These are phyloP conservation scores for Eimeria tenella DNA, from an alignment of 169 alveolate species.

Conservation along the genomic window DNA sequence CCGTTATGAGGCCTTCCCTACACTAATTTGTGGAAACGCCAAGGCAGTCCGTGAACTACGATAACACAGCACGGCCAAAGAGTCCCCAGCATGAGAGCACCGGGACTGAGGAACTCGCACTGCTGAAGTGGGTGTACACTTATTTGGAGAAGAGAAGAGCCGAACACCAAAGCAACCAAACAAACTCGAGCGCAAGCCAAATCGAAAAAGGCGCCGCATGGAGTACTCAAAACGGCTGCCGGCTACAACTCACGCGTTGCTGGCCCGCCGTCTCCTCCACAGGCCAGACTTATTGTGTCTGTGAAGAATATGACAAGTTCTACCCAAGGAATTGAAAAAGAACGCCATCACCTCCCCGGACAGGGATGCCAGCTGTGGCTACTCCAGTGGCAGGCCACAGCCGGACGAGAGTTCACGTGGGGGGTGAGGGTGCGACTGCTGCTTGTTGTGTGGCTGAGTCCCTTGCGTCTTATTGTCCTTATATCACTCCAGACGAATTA, in stretches of 20 bases:
- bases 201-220: slow-evolving; percentile 63
- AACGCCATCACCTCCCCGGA: slow-evolving; percentile 64
- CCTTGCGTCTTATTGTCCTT: slow-evolving; percentile 69
- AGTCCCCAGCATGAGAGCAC: slow-evolving; percentile 55
- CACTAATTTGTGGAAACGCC: slow-evolving; percentile 41
- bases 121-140: slow-evolving; percentile 33
- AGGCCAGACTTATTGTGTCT: slow-evolving; percentile 52
- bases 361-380: slow-evolving; percentile 72
- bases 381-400: slow-evolving; percentile 77
- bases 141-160: background rate
- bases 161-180: slow-evolving; percentile 15
- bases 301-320: slow-evolving; percentile 76
- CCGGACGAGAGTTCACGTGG: slow-evolving; percentile 71
- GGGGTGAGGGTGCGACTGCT: slow-evolving; percentile 78
- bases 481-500: background rate
- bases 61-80: slow-evolving; percentile 46
- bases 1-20: background rate
- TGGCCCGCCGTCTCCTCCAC: slow-evolving; percentile 58
- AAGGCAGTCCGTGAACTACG: slow-evolving; percentile 55
- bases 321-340: slow-evolving; percentile 47
- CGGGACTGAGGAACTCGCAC: slow-evolving; percentile 37
- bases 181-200: slow-evolving; percentile 64
- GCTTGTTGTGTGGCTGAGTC: slow-evolving; percentile 65
- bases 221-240: slow-evolving; percentile 61
- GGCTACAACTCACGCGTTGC: slow-evolving; percentile 57